Percentiles rank a stretch among this genome's conserved stretches.
Conservation (phyloP, 257 asterid genomes). For the Coffea eugenioides region DNA sequence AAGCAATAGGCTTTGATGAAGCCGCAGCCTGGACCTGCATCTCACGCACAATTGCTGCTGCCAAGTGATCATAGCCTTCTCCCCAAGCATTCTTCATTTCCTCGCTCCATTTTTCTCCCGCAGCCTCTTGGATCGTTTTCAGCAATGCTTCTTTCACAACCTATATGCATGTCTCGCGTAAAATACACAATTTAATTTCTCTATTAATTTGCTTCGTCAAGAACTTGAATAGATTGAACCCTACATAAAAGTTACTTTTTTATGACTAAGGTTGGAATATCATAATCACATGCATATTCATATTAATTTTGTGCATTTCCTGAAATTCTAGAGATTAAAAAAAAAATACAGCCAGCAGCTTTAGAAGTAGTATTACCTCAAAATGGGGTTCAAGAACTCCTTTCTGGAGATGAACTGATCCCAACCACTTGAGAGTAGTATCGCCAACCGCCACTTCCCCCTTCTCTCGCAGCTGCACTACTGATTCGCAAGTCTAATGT, state of each 20-base stretch:
- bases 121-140: slow-evolving; percentile 55
- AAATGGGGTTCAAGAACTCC: slow-evolving; percentile 59
- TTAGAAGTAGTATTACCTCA: slow-evolving; percentile 28
- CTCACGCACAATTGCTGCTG: slow-evolving; percentile 52
- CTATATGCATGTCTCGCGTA: slow-evolving; percentile 8
- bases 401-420: slow-evolving; percentile 53
- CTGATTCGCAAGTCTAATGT: slow-evolving; percentile 55
- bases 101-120: slow-evolving; percentile 51
- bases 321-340: too few species aligned
- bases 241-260: neutral
- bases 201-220: neutral
- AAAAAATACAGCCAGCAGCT: too few species aligned
- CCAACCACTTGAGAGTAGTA: slow-evolving; percentile 55
- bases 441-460: slow-evolving; percentile 55
- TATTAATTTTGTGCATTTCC: too few species aligned
- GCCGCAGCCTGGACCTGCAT: slow-evolving; percentile 31
- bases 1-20: neutral
- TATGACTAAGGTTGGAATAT: too few species aligned
- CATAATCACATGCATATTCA: too few species aligned
- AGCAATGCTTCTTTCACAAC: slow-evolving; percentile 61
- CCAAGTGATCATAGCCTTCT: slow-evolving; percentile 58
- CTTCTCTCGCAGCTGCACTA: slow-evolving; percentile 54
- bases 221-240: neutral
- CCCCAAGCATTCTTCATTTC: slow-evolving; percentile 58
- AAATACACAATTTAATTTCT: neutral